A percentile compares a stretch with the other conserved stretches of the same genome.
These are phyloP conservation scores for Macrophomina phaseolina DNA, from an alignment of 2,329 filamentous ascomycete genomes.

Conservation along the genomic window DNA sequence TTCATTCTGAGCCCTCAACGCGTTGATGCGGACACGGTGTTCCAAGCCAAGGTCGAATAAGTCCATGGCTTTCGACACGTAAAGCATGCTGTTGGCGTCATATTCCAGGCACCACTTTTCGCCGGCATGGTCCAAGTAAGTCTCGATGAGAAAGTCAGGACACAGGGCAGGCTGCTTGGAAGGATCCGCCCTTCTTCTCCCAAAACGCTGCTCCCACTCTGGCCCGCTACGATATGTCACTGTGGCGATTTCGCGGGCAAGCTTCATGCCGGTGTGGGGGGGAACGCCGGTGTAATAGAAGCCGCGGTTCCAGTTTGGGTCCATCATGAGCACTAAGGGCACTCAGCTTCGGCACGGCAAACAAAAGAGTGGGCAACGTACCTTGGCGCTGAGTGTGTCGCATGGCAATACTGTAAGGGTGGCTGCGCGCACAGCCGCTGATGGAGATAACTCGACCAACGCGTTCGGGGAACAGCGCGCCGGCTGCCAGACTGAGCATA, in stretches of 20 bases:
- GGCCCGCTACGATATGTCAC: constrained; percentile 96
- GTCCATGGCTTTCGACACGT: constrained; percentile 99
- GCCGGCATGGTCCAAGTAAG: constrained; percentile 95
- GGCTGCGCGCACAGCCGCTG: constrained; percentile 89
- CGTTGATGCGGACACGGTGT: constrained; percentile 68
- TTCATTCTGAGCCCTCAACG: constrained; percentile 67
- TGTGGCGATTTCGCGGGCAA: constrained; percentile 94
- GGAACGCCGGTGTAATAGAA: constrained; percentile 86
- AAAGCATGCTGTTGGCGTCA: constrained; percentile 92
- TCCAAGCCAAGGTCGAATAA: constrained; percentile 86
- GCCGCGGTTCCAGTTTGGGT: constrained; percentile 93
- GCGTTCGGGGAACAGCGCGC: constrained; percentile 79
- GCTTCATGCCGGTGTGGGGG: constrained; percentile 96
- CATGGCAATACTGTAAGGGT: constrained; percentile 99
- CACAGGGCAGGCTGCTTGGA: constrained; percentile 90
- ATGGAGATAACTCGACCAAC: constrained; percentile 86
- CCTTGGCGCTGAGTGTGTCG: constrained; percentile 91
- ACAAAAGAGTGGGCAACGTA: constrained; percentile 32
- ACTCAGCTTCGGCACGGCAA: constrained; percentile 3
- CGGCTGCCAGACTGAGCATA: constrained; percentile 93
- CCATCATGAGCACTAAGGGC: constrained; percentile 86
- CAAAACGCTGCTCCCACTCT: constrained; percentile 97
- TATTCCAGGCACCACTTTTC: constrained; percentile 99
- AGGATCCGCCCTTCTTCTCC: constrained; percentile 82
- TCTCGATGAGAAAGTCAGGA: constrained; percentile 96